These are phyloP conservation scores for Manihot esculenta DNA, from an alignment of 441 rosid genomes.

Conservation along the genomic window DNA sequence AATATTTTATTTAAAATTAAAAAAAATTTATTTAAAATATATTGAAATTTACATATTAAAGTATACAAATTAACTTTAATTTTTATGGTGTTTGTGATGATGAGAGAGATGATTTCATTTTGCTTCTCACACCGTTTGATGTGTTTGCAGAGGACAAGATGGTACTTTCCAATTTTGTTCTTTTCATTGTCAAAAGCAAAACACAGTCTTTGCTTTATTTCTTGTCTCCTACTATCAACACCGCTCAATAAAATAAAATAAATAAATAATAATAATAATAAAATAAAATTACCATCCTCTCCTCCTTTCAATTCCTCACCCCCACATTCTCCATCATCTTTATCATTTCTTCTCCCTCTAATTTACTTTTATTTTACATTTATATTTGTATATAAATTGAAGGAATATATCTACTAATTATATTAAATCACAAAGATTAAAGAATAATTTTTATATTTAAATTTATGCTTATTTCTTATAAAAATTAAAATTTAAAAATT, in stretches of 20 bases:
- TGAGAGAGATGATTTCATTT: slow-evolving; percentile 11
- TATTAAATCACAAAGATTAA: no score
- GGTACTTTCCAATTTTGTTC: slow-evolving; percentile 51
- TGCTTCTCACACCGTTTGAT: slow-evolving; percentile 15
- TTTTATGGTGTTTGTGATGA: neutral
- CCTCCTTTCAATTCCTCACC: neutral
- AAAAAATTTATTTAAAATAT: no score
- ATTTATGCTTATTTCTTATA: no score
- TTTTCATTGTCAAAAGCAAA: slow-evolving; percentile 37
- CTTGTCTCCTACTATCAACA: slow-evolving; percentile 46
- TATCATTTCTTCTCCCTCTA: slow-evolving; percentile 14
- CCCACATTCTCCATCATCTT: slow-evolving; percentile 19
- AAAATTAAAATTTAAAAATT: no score
- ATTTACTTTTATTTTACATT: neutral
- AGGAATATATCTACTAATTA: no score
- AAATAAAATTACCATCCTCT: slow-evolving; percentile 17
- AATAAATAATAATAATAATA: slow-evolving; percentile 5
- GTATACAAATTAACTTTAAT: no score
- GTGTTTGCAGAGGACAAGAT: slow-evolving; percentile 46
- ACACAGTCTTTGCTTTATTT: slow-evolving; percentile 31
- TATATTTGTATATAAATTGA: no score
- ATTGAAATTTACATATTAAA: no score
- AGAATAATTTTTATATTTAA: no score
- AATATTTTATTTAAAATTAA: no score
- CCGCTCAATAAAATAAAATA: slow-evolving; percentile 23